Base-by-base conservation (phyloP, 345 rosid species). In the Eucalyptus pauciflora region DNA sequence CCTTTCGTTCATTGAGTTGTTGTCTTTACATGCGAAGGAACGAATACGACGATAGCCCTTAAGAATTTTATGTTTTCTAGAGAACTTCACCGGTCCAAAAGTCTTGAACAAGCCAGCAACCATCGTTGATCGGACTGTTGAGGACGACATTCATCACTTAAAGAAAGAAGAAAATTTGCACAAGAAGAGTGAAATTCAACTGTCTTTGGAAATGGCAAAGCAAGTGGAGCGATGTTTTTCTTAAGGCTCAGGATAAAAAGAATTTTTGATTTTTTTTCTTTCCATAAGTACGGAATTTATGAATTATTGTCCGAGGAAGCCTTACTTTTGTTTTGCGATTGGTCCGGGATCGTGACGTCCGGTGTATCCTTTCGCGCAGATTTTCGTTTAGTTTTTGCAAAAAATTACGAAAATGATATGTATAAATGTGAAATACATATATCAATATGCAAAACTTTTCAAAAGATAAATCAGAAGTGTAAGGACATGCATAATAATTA, bases 51-150 rank as follows among this genome's bases (percentile, higher is more conserved):
- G 76, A n/a, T 31, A 67, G 79, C 43, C 79, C 79, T n/a, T 14
- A 15, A 67, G 41, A 67, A 67, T 15, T 31, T 31, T 31, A 31
- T 67, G 22, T 31, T 67, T 67, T 31, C 41, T 29, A 29, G 4
- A 8, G 79, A 15, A 31, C 33, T n/a, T 67, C 41, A 31, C 79
- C 11, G 98, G 88, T 96, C 99, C n/a, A 95, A 96, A 86, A 86
- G 95, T 91, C 90, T 50, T 50, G 96, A 92, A 93, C 97, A 96
- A 80, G 94, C 95, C 69, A 95, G 93, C 12, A 96, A 94, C 97
- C 98, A 96, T 85, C 96, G 96, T 88, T 93, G 58, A 54, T 54
- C 58, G 58, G 93, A 93, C 94, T 58, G 87, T 91, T 24, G 87
- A 49, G 24, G 86, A 18, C 20, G 58, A 81, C 89, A 16, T 50